phyloP scores from a whole-genome alignment of 352 stramenopile species.

The Aphanomyces invadans region DNA sequence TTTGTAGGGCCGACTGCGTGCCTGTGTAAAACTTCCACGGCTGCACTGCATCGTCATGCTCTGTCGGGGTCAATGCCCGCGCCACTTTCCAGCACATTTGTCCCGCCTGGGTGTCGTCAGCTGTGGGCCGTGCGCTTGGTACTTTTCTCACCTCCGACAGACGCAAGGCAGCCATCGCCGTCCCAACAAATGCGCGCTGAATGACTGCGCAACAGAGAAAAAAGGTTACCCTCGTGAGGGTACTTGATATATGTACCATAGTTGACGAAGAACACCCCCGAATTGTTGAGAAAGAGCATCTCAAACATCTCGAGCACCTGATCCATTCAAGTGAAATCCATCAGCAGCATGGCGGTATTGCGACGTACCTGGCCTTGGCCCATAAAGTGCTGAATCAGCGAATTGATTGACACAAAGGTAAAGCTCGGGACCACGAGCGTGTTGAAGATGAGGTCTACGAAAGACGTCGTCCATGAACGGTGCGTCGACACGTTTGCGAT shows the following conservation, averaged over 20 bases:
- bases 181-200: conserved; percentile 74
- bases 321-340: background rate
- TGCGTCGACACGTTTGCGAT: no score
- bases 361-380: conserved; percentile 31
- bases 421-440: conserved; percentile 81
- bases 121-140: no score
- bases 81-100: conserved; percentile 77
- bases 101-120: background rate
- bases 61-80: conserved; percentile 59
- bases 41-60: conserved; percentile 63
- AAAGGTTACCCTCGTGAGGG: no score
- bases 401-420: conserved; percentile 82
- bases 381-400: conserved; percentile 67
- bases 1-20: conserved; percentile 75
- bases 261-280: conserved; percentile 83
- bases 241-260: conserved; percentile 34
- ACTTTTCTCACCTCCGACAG: conserved; percentile 60
- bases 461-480: background rate
- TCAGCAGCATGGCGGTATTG: no score
- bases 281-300: conserved; percentile 81
- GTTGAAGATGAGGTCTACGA: conserved; percentile 72
- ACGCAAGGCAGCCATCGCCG: conserved; percentile 61
- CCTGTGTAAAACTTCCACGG: conserved; percentile 78
- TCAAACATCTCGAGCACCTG: conserved; percentile 74
- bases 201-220: conserved; percentile 31